Evolutionary conservation across 2,329 filamentous ascomycete genomes (phyloP).

Genomic region (Elsinoe batatas): DNA sequence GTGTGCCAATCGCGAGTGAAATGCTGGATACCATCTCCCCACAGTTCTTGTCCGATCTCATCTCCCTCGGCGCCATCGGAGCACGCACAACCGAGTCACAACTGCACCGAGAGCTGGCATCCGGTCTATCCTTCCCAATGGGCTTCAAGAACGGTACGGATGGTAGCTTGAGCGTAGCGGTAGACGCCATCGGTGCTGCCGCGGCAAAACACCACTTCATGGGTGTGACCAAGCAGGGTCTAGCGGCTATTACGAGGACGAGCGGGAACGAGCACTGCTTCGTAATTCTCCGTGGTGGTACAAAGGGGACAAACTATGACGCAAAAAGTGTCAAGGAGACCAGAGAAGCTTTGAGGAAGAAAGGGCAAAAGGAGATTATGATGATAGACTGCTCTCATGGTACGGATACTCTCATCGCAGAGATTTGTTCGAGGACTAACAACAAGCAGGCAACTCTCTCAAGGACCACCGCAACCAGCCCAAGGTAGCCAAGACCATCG

Average conservation of each 20-base stretch:
- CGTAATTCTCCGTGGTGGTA: conserved; percentile 87
- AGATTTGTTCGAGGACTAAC: background rate
- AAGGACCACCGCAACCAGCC: conserved; percentile 98
- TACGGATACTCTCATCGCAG: conserved; percentile 32
- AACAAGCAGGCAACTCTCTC: conserved; percentile 69
- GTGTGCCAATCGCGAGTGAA: conserved; percentile 93
- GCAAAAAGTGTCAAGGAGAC: conserved; percentile 68
- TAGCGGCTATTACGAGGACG: conserved; percentile 90
- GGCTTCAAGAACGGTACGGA: conserved; percentile 99
- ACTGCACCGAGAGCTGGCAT: conserved; percentile 89
- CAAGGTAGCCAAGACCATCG: conserved; percentile 72
- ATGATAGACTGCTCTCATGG: conserved; percentile 99
- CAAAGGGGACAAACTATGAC: conserved; percentile 88
- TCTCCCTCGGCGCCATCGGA: conserved; percentile 90
- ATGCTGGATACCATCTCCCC: conserved; percentile 99
- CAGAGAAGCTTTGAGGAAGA: conserved; percentile 68
- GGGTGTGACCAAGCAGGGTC: conserved; percentile 94
- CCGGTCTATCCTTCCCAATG: conserved; percentile 90
- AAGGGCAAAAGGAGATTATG: conserved; percentile 77
- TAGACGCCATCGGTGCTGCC: conserved; percentile 81
- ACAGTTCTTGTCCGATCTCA: conserved; percentile 92
- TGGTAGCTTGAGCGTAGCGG: conserved; percentile 78
- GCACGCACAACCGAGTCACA: conserved; percentile 95
- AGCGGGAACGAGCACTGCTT: conserved; percentile 95
- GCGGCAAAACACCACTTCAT: conserved; percentile 91